Base-by-base conservation (phyloP, 2,329 filamentous ascomycete genomes). In the Hypoxylon sp. region DNA sequence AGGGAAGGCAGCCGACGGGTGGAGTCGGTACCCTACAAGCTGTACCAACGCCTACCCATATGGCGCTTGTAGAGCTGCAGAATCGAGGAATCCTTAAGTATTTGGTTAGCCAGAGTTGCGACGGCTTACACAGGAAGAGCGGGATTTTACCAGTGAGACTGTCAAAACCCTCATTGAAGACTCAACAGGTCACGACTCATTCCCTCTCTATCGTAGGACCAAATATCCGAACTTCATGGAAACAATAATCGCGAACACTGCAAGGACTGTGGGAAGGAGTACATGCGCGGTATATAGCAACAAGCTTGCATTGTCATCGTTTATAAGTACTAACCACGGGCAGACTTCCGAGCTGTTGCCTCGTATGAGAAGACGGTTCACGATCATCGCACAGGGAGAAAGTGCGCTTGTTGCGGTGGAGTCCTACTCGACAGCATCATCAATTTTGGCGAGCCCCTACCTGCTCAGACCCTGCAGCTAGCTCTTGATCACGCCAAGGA, bases 241-340 rank as follows among this genome's bases (percentile, higher is more conserved):
- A 85, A 85, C 50, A 84, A 78, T 37, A 85, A 84, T 46, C 78
- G 79, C 0, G 83, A 85, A 58, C 80, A 74, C 29, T 85, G 83
- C 68, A 78, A 79, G 46, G 78, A 81, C 9, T 85, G 82, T 37
- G 79, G 79, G 0, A 83, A 84, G 31, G 82, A 85, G 58, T 85
- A 83, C 26, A 78, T 85, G 11, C 78, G 83, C 14, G 82, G 80
- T 82, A 71, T 11, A 62, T 71, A 24, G 33, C 11, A 1, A 52
- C 3, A 2, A 3, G 5, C 19, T 8, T 22, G 0, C 5, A 24
- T 4, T 4, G 3, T 10, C 39, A 8, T 14, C 19, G 9, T 8
- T 48, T 9, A 22, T 22, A 22, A 22, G 19, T 22, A 26, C 64
- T 70, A 10, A 69, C 37, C 9, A 5, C n/a, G 9, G 0, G 0